A percentile compares a stretch with the other conserved stretches of the same genome.
These are phyloP conservation scores for Claviceps pazoutovae DNA, from an alignment of 2,329 filamentous ascomycete genomes.

Conservation along the genomic window DNA sequence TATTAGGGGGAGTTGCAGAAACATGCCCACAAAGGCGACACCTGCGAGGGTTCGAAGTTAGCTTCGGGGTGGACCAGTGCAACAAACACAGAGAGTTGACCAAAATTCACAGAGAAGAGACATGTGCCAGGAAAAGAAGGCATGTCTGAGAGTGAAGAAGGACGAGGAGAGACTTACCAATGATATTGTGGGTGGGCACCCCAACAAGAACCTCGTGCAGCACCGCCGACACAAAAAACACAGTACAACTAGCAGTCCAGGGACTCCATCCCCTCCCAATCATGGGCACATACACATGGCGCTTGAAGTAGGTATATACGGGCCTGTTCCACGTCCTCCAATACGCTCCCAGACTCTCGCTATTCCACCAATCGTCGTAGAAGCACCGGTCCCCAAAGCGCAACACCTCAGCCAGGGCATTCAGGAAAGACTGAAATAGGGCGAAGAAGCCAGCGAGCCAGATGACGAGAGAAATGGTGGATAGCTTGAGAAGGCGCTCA, in stretches of 20 bases:
- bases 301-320: conserved; percentile 90
- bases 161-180: conserved; percentile 42
- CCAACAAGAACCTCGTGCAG: conserved; percentile 89
- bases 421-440: conserved; percentile 83
- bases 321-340: conserved; percentile 98
- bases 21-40: conserved; percentile 88
- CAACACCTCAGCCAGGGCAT: conserved; percentile 80
- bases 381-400: conserved; percentile 87
- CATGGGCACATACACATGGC: conserved; percentile 83
- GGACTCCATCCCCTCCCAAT: conserved; percentile 70
- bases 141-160: background rate
- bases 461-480: conserved; percentile 86
- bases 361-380: conserved; percentile 98
- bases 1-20: conserved; percentile 83
- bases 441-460: conserved; percentile 98
- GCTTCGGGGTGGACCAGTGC: background rate
- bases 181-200: conserved; percentile 85
- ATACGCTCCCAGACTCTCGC: conserved; percentile 69
- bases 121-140: no score
- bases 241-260: conserved; percentile 56
- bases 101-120: no score
- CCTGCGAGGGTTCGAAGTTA: conserved; percentile 31
- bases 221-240: conserved; percentile 79
- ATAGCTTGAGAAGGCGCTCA: conserved; percentile 86
- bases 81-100: background rate